Base-by-base conservation (phyloP, 2,329 filamentous ascomycete genomes). In the Aspergillus eucalypticola region DNA sequence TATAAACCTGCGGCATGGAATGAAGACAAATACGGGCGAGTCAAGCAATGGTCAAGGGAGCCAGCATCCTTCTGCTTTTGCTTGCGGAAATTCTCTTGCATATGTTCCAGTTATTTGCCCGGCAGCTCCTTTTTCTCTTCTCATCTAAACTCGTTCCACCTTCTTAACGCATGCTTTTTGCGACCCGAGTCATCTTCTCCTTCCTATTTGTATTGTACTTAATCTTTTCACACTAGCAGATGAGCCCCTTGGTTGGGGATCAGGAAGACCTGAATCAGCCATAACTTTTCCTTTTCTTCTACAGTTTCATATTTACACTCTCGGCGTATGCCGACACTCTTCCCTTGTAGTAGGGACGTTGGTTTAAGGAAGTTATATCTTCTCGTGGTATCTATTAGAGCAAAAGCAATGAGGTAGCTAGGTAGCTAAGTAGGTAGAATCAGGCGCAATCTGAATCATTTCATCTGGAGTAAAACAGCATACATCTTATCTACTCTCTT, bases 171-270 rank as follows among this genome's bases (percentile, higher is more conserved):
- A 51, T 61, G 50, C 58, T 55, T 49, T 60, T 59, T 44, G 35
- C 38, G 15, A 11, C 25, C 13, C 17, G n/a, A 29, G 15, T 44
- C 52, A 54, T 29, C 23, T 21, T 44, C 60, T 60, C 61, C 46
- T 64, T 66, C 63, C 60, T 50, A 66, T 66, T 62, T 71, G 69
- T 73, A 73, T 67, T 73, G 71, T 72, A 73, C 66, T 68, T 72
- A 71, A 68, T 69, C 63, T 59, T 54, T 58, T 54, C 49, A 56
- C 53, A 54, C 48, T 62, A 60, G 53, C 56, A 63, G 56, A 61
- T 53, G 59, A 52, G 58, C 29, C 27, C 32, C 32, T 63, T 58
- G 50, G 51, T 17, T 35, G 56, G 46, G 56, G 59, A 60, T 55
- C 59, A 52, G 54, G 60, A 42, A 27, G 60, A 54, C 61, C 58